Conservation (phyloP, 164 flowering plant species). For the Vitis rotundifolia region DNA sequence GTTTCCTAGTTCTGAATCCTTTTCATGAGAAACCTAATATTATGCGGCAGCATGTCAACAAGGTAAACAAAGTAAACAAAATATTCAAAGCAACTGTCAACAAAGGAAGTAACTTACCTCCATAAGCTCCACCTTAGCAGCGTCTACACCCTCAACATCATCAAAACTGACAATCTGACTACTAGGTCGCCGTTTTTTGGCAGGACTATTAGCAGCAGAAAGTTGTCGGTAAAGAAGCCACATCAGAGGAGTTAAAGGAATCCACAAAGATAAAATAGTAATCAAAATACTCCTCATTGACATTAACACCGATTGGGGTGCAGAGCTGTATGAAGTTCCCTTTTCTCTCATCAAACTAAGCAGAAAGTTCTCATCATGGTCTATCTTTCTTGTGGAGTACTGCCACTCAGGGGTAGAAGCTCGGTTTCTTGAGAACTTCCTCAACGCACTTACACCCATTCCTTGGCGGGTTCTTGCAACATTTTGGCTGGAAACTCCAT, state of each 20-base stretch:
- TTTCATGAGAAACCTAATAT: too few species aligned
- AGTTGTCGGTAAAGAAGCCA: slow-evolving; percentile 93
- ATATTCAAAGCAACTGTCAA: too few species aligned
- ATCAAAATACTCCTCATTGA: slow-evolving; percentile 66
- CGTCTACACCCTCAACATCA: slow-evolving; percentile 96
- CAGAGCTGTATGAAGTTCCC: slow-evolving; percentile 76
- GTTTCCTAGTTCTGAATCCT: too few species aligned
- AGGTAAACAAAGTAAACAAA: too few species aligned
- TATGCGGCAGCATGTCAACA: background rate
- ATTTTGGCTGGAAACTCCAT: slow-evolving; percentile 18
- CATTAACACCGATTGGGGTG: slow-evolving; percentile 73
- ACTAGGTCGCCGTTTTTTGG: slow-evolving; percentile 65
- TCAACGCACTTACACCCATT: slow-evolving; percentile 17
- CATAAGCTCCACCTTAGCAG: slow-evolving; percentile 92
- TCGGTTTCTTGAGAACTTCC: slow-evolving; percentile 29
- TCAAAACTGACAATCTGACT: slow-evolving; percentile 69
- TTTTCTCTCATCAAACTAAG: slow-evolving; percentile 85
- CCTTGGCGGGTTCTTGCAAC: slow-evolving; percentile 2
- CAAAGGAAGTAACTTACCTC: slow-evolving; percentile 53
- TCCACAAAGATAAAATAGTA: slow-evolving; percentile 82
- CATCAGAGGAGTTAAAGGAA: slow-evolving; percentile 91
- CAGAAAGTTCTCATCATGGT: slow-evolving; percentile 87
- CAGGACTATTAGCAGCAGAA: slow-evolving; percentile 80
- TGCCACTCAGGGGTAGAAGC: slow-evolving; percentile 67
- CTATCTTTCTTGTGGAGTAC: slow-evolving; percentile 82